Evolutionary conservation across 306 rosid species (phyloP).

Genomic region (Cucurbita moschata): DNA sequence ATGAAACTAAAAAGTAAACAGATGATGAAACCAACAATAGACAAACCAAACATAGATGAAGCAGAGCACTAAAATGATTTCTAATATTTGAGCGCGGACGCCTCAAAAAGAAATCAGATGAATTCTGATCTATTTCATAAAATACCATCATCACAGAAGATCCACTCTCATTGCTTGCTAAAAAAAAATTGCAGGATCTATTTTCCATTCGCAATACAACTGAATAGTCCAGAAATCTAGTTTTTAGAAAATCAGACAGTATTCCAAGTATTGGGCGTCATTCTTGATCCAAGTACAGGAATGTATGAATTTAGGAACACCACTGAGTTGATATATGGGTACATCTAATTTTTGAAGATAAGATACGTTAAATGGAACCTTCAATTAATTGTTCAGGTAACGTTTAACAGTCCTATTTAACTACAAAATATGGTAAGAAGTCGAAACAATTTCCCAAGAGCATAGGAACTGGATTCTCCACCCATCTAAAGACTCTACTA

Average conservation of each 20-base stretch:
- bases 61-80: background rate
- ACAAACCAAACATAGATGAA: background rate
- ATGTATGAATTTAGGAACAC: background rate
- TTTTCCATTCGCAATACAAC: constrained; percentile 1
- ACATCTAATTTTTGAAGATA: background rate
- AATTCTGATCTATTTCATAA: background rate
- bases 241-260: background rate
- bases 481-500: constrained; percentile 8
- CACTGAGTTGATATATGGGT: background rate
- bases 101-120: background rate
- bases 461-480: background rate
- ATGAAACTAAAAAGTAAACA: background rate
- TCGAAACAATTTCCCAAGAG: background rate
- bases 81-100: background rate
- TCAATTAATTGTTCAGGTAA: background rate
- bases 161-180: background rate
- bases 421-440: background rate
- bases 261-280: background rate
- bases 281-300: background rate
- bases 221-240: background rate
- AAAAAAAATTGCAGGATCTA: background rate
- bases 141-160: background rate
- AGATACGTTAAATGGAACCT: background rate
- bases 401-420: background rate
- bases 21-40: background rate